These are phyloP conservation scores for Melaleuca alternifolia DNA, from an alignment of 345 rosid species.

Conservation along the genomic window DNA sequence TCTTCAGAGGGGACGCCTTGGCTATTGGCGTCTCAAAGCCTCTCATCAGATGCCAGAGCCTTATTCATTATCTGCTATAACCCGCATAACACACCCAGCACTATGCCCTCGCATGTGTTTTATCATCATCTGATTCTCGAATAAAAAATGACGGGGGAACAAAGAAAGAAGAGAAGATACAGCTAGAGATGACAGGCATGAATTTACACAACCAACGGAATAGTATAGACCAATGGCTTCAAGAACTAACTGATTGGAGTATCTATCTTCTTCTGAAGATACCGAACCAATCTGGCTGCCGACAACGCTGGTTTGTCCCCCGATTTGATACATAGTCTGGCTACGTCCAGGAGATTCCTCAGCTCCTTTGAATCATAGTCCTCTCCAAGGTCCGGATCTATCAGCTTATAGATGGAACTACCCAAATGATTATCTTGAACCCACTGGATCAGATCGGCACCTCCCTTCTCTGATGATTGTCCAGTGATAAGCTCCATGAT, in stretches of 20 bases:
- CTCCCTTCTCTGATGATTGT: slow-evolving; percentile 65
- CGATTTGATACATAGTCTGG: slow-evolving; percentile 60
- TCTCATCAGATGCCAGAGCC: background rate
- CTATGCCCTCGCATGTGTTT: background rate
- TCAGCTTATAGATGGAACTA: slow-evolving; percentile 65
- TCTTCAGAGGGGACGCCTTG: background rate
- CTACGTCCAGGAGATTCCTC: slow-evolving; percentile 59
- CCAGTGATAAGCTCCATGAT: slow-evolving; percentile 86
- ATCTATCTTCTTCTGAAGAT: slow-evolving; percentile 53
- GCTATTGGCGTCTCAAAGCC: background rate
- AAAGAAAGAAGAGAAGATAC: background rate
- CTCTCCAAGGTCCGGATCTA: slow-evolving; percentile 83
- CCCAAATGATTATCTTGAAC: slow-evolving; percentile 53
- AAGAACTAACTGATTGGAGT: background rate
- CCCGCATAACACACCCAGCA: background rate
- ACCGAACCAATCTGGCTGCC: slow-evolving; percentile 46
- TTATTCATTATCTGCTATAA: background rate
- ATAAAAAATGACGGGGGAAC: background rate
- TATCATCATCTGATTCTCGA: background rate
- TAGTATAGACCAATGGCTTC: background rate
- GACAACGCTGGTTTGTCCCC: slow-evolving; percentile 49
- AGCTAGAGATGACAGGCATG: background rate
- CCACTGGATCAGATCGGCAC: slow-evolving; percentile 63
- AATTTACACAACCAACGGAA: background rate
- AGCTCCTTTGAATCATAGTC: slow-evolving; percentile 54